Percentiles rank a stretch among this genome's conserved stretches.
phyloP scores from a whole-genome alignment of 345 rosid genomes.

The Erysimum cheiranthoides region DNA sequence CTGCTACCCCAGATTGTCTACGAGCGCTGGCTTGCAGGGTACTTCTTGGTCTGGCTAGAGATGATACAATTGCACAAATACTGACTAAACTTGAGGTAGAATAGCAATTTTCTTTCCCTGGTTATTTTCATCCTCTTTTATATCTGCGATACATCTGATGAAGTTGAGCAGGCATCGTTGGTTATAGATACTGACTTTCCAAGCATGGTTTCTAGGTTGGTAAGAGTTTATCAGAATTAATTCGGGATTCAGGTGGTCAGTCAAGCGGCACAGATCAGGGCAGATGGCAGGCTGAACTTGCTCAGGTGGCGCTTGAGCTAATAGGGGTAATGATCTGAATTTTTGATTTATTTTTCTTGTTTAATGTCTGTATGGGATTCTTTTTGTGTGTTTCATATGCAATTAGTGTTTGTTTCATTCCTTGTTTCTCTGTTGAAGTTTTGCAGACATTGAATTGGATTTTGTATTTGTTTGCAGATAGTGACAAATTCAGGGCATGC shows the following conservation, averaged over 20 bases:
- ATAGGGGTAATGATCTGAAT: constrained; percentile 66
- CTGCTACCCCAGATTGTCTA: constrained; percentile 90
- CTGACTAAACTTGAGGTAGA: constrained; percentile 96
- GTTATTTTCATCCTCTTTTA: constrained; percentile 10
- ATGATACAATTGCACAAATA: constrained; percentile 94
- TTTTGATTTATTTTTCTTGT: constrained; percentile 13
- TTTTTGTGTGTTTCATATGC: constrained; percentile 26
- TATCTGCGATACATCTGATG: constrained; percentile 27
- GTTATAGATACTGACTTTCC: constrained; percentile 21
- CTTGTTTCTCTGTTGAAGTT: constrained; percentile 15
- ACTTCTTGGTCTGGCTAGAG: constrained; percentile 97
- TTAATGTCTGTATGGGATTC: constrained; percentile 2
- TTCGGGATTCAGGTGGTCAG: constrained; percentile 90
- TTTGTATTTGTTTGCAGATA: constrained; percentile 60
- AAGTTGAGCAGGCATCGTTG: constrained; percentile 26
- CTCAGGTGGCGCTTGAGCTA: constrained; percentile 95
- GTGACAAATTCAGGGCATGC: constrained; percentile 98
- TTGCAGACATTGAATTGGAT: constrained; percentile 20
- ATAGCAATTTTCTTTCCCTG: neutral
- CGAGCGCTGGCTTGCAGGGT: constrained; percentile 96
- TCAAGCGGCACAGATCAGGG: constrained; percentile 81
- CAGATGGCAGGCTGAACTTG: constrained; percentile 95
- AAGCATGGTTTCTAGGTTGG: constrained; percentile 70
- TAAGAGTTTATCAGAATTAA: constrained; percentile 90
- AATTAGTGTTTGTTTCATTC: constrained; percentile 12